Evolutionary conservation across 2,329 filamentous ascomycete species (phyloP).

Genomic region (Curvularia sp.): DNA sequence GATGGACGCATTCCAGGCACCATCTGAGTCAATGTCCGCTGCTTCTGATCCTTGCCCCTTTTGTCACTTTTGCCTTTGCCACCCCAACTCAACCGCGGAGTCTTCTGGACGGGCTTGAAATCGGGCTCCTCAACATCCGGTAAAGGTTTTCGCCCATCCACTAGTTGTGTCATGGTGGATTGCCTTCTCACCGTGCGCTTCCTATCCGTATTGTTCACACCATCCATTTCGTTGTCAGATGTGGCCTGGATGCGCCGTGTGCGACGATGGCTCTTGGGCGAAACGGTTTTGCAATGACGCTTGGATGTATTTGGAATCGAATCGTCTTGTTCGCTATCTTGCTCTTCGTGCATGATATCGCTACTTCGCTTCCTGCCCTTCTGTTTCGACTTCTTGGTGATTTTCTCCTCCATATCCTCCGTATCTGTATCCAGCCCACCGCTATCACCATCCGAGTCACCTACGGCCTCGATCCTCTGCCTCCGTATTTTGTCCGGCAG

Average conservation of each 20-base stretch:
- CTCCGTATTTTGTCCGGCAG: constrained; percentile 39
- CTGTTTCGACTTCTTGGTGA: constrained; percentile 1
- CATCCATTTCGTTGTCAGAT: constrained; percentile 11
- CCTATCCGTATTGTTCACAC: constrained; percentile 4
- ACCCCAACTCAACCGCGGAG: constrained; percentile 32
- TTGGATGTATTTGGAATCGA: constrained; percentile 21
- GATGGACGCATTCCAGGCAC: constrained; percentile 35
- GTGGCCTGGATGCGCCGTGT: constrained; percentile 8
- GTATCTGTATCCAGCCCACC: constrained; percentile 17
- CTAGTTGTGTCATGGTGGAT: constrained; percentile 49
- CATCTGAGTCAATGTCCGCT: constrained; percentile 49
- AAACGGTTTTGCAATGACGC: constrained; percentile 25
- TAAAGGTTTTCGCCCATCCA: constrained; percentile 33
- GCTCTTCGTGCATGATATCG: constrained; percentile 12
- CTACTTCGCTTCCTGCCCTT: constrained; percentile 31
- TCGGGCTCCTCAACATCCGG: constrained; percentile 31
- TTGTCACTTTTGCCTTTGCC: constrained; percentile 18
- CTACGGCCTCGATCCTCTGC: constrained; percentile 13
- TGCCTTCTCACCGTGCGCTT: constrained; percentile 35
- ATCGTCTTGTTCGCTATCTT: constrained; percentile 16
- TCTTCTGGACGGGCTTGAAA: constrained; percentile 35
- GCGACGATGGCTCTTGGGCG: constrained; percentile 10
- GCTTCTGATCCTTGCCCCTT: constrained; percentile 29
- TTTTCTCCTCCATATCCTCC: constrained; percentile 13
- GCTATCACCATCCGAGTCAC: constrained; percentile 26